Conservation (phyloP, 768 basidiomycete genomes). For the Podaxis mareebaensis region DNA sequence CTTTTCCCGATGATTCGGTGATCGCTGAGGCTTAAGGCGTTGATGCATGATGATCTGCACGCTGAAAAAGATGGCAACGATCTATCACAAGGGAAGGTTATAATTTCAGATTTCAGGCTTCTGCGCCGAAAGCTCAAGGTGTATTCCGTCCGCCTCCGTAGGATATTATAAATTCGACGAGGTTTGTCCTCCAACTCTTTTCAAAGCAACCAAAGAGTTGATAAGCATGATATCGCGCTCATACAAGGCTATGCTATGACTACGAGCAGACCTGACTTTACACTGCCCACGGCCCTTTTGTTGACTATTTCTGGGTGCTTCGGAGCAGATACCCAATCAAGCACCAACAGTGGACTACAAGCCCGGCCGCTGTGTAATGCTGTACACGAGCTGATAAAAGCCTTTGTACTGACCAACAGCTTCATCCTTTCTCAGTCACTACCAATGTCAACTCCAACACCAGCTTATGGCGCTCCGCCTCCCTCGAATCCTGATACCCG, state of each 20-base stretch:
- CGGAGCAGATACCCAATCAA: neutral
- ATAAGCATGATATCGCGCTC: neutral
- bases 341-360: neutral
- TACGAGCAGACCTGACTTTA: neutral
- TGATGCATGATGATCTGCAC: too few relatives aligned
- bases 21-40: too few relatives aligned
- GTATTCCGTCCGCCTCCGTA: too few relatives aligned
- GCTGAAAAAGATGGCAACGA: too few relatives aligned
- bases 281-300: neutral
- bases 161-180: too few relatives aligned
- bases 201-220: neutral
- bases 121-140: too few relatives aligned
- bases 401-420: neutral
- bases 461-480: conserved; percentile 48
- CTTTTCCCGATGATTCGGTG: neutral
- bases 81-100: too few relatives aligned
- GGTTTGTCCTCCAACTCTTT: too few relatives aligned
- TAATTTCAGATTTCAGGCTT: too few relatives aligned
- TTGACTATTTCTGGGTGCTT: neutral
- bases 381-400: neutral
- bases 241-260: neutral
- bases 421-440: conserved; percentile 15
- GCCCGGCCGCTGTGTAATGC: neutral
- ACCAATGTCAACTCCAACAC: conserved; percentile 18
- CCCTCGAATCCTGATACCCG: conserved; percentile 57